Evolutionary conservation across 148 eudicot species (phyloP).

Genomic region (Limonium bicolor): DNA sequence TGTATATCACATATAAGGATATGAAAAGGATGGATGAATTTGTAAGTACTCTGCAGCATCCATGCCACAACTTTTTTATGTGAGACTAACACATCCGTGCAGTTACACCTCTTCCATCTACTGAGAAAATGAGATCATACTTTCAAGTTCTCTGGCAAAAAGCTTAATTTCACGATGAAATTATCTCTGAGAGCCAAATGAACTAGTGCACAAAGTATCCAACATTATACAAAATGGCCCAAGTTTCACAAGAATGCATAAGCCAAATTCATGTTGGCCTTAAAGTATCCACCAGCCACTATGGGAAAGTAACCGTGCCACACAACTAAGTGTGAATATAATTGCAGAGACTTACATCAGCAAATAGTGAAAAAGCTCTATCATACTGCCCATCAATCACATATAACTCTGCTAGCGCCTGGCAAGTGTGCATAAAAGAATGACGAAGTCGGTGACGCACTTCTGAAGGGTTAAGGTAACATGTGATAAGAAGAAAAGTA

Average conservation of each 20-base stretch:
- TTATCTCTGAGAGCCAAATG: no score
- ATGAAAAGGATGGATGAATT: neutral
- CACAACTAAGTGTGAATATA: neutral
- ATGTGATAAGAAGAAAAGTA: slow-evolving; percentile 1
- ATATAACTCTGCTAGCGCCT: slow-evolving; percentile 92
- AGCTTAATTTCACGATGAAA: no score
- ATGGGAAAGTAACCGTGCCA: neutral
- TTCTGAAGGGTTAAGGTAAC: slow-evolving; percentile 3
- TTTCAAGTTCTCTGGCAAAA: no score
- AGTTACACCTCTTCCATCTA: no score
- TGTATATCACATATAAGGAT: neutral
- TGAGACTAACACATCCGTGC: no score
- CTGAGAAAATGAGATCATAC: no score
- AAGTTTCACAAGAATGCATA: no score
- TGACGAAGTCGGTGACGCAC: no score
- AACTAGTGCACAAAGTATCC: no score
- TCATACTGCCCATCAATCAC: slow-evolving; percentile 76
- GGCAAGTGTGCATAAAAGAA: slow-evolving; percentile 6
- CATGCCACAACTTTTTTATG: neutral
- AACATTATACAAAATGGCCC: no score
- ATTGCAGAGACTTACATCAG: slow-evolving; percentile 59
- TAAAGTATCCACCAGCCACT: no score
- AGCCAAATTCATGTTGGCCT: no score
- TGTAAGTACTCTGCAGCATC: neutral
- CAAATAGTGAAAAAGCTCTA: slow-evolving; percentile 76